Evolutionary conservation across 164 flowering plant genomes (phyloP).

Genomic region (Umbellularia californica): DNA sequence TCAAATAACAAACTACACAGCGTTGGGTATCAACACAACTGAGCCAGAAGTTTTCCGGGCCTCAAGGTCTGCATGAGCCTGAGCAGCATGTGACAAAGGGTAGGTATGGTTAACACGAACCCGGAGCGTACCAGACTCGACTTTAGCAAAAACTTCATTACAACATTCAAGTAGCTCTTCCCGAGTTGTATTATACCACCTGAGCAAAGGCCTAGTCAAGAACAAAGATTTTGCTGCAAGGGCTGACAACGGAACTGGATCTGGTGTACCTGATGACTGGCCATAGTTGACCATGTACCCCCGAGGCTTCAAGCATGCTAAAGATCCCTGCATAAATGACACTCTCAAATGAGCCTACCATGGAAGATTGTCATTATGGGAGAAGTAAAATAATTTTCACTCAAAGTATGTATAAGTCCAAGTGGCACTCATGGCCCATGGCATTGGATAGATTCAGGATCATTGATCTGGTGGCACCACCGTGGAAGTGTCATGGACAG

Average conservation of each 20-base stretch:
- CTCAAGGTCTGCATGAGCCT: slow-evolving; percentile 82
- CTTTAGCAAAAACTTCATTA: slow-evolving; percentile 64
- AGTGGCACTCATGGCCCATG: too few relatives aligned
- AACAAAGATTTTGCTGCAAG: slow-evolving; percentile 66
- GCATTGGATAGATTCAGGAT: too few relatives aligned
- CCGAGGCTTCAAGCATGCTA: slow-evolving; percentile 64
- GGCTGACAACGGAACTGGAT: slow-evolving; percentile 71
- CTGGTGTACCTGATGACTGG: slow-evolving; percentile 84
- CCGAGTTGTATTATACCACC: slow-evolving; percentile 56
- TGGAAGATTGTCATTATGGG: neutral
- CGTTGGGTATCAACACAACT: slow-evolving; percentile 64
- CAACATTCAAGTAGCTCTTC: slow-evolving; percentile 74
- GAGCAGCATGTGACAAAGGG: slow-evolving; percentile 77
- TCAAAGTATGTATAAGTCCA: too few relatives aligned
- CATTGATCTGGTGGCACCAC: too few relatives aligned
- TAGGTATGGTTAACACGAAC: slow-evolving; percentile 78
- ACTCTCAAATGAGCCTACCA: neutral
- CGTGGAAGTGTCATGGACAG: neutral
- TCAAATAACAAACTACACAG: neutral
- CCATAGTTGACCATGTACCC: slow-evolving; percentile 91
- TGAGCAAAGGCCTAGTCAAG: slow-evolving; percentile 74
- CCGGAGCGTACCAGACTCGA: slow-evolving; percentile 46
- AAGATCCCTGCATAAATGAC: slow-evolving; percentile 56
- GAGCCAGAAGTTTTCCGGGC: slow-evolving; percentile 73
- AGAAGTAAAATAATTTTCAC: too few relatives aligned